Conservation (phyloP, 2,329 filamentous ascomycete species). For the Diaporthe helianthi region DNA sequence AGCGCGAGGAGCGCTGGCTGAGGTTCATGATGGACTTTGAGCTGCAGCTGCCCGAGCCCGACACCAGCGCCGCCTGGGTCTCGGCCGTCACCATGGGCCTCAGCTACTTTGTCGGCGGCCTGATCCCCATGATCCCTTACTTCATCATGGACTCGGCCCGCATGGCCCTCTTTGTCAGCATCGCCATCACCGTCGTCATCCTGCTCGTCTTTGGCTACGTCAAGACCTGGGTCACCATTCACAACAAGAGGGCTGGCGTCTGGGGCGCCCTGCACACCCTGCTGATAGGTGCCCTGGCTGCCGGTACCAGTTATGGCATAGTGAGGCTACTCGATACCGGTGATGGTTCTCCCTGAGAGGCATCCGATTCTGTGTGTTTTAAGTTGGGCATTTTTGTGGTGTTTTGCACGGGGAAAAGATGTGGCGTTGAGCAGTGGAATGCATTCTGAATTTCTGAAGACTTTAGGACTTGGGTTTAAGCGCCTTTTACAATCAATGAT, state of each 20-base stretch:
- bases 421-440: not conserved
- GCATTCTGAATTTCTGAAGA: not conserved
- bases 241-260: slow-evolving; percentile 59
- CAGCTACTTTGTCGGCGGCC: slow-evolving; percentile 73
- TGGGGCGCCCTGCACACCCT: slow-evolving; percentile 70
- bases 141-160: slow-evolving; percentile 59
- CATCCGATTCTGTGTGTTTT: not conserved
- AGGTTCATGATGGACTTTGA: slow-evolving; percentile 68
- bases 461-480: not conserved
- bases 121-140: slow-evolving; percentile 76
- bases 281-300: slow-evolving; percentile 69
- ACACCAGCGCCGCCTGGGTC: slow-evolving; percentile 54
- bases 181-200: slow-evolving; percentile 65
- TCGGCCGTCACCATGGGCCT: slow-evolving; percentile 71
- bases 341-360: slow-evolving; percentile 24
- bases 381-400: not conserved
- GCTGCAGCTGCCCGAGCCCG: slow-evolving; percentile 54
- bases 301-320: slow-evolving; percentile 69
- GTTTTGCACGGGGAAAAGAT: not conserved
- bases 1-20: slow-evolving; percentile 54
- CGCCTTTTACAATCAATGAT: not conserved
- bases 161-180: slow-evolving; percentile 63
- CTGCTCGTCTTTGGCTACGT: slow-evolving; percentile 70
- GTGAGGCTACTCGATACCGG: slow-evolving; percentile 61
- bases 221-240: slow-evolving; percentile 64